These are phyloP conservation scores for Podila epigama DNA, from an alignment of 192 early-diverging fungal genomes.

Conservation along the genomic window DNA sequence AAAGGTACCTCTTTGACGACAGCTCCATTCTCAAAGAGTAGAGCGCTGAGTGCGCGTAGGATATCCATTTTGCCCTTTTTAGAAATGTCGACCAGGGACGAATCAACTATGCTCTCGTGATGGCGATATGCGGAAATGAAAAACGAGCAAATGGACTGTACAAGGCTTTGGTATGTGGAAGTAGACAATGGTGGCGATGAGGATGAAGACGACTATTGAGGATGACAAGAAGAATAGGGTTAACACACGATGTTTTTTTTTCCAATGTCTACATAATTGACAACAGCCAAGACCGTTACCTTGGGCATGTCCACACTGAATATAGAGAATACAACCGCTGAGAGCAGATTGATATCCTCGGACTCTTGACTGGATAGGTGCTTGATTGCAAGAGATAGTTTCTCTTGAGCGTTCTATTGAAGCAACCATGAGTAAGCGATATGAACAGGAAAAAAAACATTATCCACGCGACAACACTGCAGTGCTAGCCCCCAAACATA, in stretches of 20 bases:
- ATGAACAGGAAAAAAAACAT: neutral
- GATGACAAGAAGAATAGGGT: neutral
- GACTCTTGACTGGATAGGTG: neutral
- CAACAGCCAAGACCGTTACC: conserved; percentile 6
- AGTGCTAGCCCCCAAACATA: neutral
- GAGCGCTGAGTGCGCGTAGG: conserved; percentile 57
- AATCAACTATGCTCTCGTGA: neutral
- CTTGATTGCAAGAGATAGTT: conserved; percentile 9
- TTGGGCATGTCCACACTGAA: conserved; percentile 33
- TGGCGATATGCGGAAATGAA: conserved; percentile 11
- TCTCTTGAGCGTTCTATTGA: conserved; percentile 12
- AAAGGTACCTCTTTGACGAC: conserved; percentile 49
- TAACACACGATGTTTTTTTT: neutral
- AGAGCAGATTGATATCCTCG: conserved; percentile 15
- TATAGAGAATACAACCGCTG: conserved; percentile 14
- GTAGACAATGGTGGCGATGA: neutral
- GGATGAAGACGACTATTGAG: neutral
- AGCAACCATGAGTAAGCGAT: neutral
- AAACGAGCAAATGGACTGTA: conserved; percentile 9
- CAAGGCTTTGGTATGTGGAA: neutral
- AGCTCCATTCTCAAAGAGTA: conserved; percentile 57
- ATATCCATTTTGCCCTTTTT: conserved; percentile 50
- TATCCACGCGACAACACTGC: neutral
- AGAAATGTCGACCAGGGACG: neutral
- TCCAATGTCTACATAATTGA: too few species aligned